phyloP scores from a whole-genome alignment of 495 filamentous ascomycete species.

The Neurospora hispaniola region DNA sequence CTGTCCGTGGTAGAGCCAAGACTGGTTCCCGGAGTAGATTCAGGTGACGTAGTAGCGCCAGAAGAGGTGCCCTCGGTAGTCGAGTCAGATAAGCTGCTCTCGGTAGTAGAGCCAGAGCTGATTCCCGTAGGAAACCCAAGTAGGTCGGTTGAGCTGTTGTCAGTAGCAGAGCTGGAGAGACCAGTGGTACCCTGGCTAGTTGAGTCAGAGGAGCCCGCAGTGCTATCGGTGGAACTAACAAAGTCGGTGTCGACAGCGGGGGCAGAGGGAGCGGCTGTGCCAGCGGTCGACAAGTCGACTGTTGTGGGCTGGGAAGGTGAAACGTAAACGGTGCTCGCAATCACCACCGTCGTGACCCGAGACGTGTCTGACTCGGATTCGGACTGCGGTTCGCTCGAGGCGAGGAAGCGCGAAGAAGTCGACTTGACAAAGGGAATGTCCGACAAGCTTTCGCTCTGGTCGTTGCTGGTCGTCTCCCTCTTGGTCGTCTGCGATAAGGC shows the following conservation, averaged over 20 bases:
- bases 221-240: not conserved
- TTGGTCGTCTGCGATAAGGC: constrained; percentile 15
- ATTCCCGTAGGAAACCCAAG: not conserved
- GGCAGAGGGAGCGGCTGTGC: not conserved
- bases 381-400: not conserved
- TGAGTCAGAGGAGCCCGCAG: not conserved
- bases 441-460: constrained; percentile 17
- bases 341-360: constrained; percentile 17
- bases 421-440: constrained; percentile 1
- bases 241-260: not conserved
- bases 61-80: not conserved
- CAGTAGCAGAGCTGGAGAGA: not conserved
- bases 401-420: not conserved
- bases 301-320: constrained; percentile 5
- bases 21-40: no score
- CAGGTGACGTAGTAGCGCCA: not conserved
- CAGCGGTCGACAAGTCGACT: not conserved
- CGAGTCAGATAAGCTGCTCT: not conserved
- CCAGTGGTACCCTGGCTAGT: not conserved
- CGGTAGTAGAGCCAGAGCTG: constrained; percentile 1
- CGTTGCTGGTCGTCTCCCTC: constrained; percentile 21
- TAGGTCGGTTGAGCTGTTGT: not conserved
- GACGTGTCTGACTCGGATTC: not conserved
- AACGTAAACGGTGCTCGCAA: constrained; percentile 18
- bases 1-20: not conserved